These are phyloP conservation scores for Cryptosporidium sp. DNA, from an alignment of 169 alveolate species.

Conservation along the genomic window DNA sequence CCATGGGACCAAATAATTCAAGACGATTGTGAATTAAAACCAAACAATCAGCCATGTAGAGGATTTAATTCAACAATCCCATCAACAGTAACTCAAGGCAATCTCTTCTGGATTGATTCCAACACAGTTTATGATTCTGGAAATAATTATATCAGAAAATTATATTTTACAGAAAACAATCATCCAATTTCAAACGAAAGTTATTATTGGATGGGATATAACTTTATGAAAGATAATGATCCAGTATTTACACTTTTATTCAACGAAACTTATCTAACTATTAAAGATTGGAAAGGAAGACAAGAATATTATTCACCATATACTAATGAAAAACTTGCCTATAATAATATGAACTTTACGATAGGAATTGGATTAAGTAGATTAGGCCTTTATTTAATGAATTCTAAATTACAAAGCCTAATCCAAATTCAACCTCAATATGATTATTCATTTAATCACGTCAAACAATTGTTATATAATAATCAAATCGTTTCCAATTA, in stretches of 20 bases:
- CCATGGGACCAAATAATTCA: conserved; percentile 23
- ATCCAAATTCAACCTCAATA: conserved; percentile 63
- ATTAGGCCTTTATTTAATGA: conserved; percentile 50
- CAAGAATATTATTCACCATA: conserved; percentile 55
- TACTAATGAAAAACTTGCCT: conserved; percentile 39
- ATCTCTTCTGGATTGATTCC: conserved; percentile 3
- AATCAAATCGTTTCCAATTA: conserved; percentile 14
- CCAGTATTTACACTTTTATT: conserved; percentile 12
- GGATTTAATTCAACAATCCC: conserved; percentile 13
- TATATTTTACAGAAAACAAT: conserved; percentile 55
- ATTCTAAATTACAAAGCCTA: conserved; percentile 4
- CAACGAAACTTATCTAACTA: conserved; percentile 46
- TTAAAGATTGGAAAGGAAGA: conserved; percentile 44
- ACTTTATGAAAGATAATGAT: conserved; percentile 2
- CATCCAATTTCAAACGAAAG: conserved; percentile 32
- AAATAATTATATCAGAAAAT: background rate
- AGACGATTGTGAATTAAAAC: background rate
- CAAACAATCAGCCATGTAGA: background rate
- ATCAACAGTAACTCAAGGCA: background rate
- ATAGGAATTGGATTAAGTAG: conserved; percentile 48
- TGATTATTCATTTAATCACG: conserved; percentile 31
- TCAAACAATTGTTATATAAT: conserved; percentile 12
- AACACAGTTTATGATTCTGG: background rate
- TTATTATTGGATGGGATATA: conserved; percentile 67
- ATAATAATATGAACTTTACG: conserved; percentile 2